Base-by-base conservation (phyloP, 371 early-diverging fungal genomes). In the Batkoa obscura region DNA sequence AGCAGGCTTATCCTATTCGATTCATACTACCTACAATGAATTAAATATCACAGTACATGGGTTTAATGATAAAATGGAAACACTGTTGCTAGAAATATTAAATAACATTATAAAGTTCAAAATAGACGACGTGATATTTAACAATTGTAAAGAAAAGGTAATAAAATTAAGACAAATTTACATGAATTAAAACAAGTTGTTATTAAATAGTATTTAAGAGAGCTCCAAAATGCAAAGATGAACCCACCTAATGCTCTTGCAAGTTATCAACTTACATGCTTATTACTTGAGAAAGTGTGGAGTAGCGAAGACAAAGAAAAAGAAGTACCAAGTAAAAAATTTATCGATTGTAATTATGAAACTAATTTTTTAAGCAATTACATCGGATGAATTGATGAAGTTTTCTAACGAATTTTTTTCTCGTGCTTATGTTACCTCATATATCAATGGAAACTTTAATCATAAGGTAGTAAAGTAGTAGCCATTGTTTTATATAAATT, bases 261-360 rank as follows among this genome's bases (percentile, higher is more conserved):
- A 4, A 71, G 80, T 52, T 83, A 84, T 66, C 83, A 83, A 65
- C 66, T 78, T 12, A 75, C 78, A 0, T 81, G 80, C 55, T 60
- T 88, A 36, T 83, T 80, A 12, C 87, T 86, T 63, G 84, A 84
- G 48, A 70, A 67, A 48, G 72, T 87, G 64, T 93, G 87, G 87
- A 80, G 87, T 0, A 74, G 79, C 56, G 76, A 80, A 10, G 89
- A 90, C 55, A 88, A 88, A 62, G 68, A 86, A 30, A 72, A 62
- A 0, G 79, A 68, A 39, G 53, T 79, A 36, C 13, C 54, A 5
- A 43, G 60, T 35, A 72, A 68, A 55, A 57, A 73, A 15, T 70
- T 74, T 17, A 45, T 4, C 1, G 15, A 17, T 36, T 38, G 6
- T 15, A 50, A 10, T 3, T 3, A 17, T 23, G 23, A 23, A 23